Evolutionary conservation across 306 rosid genomes (phyloP).

Genomic region (Argentina anserina): DNA sequence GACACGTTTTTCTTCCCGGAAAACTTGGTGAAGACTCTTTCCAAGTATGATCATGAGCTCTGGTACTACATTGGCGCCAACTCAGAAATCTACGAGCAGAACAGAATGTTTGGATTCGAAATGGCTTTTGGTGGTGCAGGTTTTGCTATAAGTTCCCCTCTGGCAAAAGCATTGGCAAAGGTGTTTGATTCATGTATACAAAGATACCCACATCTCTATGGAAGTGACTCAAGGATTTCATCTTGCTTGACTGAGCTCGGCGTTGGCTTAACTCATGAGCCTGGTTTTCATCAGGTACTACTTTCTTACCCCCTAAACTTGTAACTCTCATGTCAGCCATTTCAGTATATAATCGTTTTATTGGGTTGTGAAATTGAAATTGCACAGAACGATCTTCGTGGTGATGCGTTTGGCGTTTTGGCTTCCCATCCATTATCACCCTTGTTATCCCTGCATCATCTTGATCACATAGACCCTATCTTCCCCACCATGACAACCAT

Average conservation of each 20-base stretch:
- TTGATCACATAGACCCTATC: slow-evolving; percentile 56
- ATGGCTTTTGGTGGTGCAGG: slow-evolving; percentile 97
- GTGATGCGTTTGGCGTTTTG: slow-evolving; percentile 67
- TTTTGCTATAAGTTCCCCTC: slow-evolving; percentile 70
- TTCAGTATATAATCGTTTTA: background rate
- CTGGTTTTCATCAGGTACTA: slow-evolving; percentile 85
- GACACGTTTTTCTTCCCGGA: slow-evolving; percentile 79
- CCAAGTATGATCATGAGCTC: slow-evolving; percentile 69
- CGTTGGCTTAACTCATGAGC: slow-evolving; percentile 70
- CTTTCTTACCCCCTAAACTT: background rate
- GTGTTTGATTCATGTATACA: slow-evolving; percentile 73
- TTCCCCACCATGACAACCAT: slow-evolving; percentile 68
- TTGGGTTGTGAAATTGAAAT: slow-evolving; percentile 18
- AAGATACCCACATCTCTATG: slow-evolving; percentile 85
- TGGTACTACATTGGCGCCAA: slow-evolving; percentile 88
- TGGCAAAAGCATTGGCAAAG: slow-evolving; percentile 56
- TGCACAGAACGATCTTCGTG: slow-evolving; percentile 63
- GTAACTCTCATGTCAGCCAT: background rate
- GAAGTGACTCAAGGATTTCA: slow-evolving; percentile 72
- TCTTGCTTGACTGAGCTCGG: slow-evolving; percentile 91
- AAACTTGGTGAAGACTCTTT: slow-evolving; percentile 71
- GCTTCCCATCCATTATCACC: slow-evolving; percentile 82
- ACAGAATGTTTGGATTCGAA: slow-evolving; percentile 50
- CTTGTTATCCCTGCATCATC: slow-evolving; percentile 70
- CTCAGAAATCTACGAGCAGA: slow-evolving; percentile 72